Evolutionary conservation across 345 rosid species (phyloP).

Genomic region (Abelmoschus esculentus): DNA sequence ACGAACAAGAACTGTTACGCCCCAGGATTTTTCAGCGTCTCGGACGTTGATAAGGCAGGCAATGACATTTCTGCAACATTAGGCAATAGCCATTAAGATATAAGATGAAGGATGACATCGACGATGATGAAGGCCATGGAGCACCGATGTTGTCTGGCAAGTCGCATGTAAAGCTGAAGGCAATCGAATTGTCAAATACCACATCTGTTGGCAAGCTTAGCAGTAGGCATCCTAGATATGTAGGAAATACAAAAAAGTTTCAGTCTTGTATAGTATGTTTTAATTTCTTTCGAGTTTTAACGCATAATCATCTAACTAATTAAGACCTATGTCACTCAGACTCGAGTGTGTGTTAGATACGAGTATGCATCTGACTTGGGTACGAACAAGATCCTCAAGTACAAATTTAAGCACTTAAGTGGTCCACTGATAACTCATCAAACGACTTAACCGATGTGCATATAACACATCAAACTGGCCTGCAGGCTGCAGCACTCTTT

Average conservation of each 20-base stretch:
- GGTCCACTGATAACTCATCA: not conserved
- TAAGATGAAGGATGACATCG: slow-evolving; percentile 42
- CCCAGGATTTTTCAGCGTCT: slow-evolving; percentile 68
- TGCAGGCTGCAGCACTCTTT: slow-evolving; percentile 93
- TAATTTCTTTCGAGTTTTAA: not conserved
- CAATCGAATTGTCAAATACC: slow-evolving; percentile 72
- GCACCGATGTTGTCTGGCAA: slow-evolving; percentile 90
- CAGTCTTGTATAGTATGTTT: not conserved
- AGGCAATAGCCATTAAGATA: slow-evolving; percentile 11
- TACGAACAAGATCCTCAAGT: not conserved
- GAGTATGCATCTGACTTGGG: not conserved
- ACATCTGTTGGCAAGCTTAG: slow-evolving; percentile 81
- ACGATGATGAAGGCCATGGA: slow-evolving; percentile 93
- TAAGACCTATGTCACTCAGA: not conserved
- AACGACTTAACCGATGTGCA: not conserved
- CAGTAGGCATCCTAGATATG: slow-evolving; percentile 66
- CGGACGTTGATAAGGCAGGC: slow-evolving; percentile 88
- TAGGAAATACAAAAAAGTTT: not conserved
- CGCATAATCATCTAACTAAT: not conserved
- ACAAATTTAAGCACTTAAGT: not conserved
- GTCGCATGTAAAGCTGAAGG: slow-evolving; percentile 91
- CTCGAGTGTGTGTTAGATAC: not conserved
- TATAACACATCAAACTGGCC: not conserved
- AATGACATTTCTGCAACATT: slow-evolving; percentile 83
- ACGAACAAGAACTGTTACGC: not conserved